Evolutionary conservation across 495 filamentous ascomycete species (phyloP).

Genomic region (Daldinia decipiens): DNA sequence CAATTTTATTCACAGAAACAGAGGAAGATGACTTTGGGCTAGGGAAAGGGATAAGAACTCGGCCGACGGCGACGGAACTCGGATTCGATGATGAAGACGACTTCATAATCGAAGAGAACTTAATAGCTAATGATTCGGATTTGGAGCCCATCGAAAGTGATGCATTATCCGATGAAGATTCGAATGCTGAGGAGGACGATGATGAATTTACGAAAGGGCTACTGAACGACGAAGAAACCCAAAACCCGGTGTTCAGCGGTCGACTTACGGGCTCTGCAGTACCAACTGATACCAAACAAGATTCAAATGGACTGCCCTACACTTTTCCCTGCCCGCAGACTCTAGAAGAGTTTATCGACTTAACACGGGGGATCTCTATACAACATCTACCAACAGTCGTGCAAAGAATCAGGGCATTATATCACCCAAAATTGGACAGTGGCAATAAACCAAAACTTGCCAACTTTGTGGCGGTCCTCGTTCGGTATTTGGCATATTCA

Average conservation of each 20-base stretch:
- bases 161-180: constrained; percentile 63
- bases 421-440: constrained; percentile 85
- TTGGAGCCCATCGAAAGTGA: constrained; percentile 67
- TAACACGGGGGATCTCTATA: constrained; percentile 66
- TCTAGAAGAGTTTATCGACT: constrained; percentile 75
- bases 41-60: constrained; percentile 62
- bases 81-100: constrained; percentile 91
- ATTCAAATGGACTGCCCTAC: constrained; percentile 71
- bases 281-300: constrained; percentile 46
- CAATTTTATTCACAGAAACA: constrained; percentile 51
- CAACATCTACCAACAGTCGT: constrained; percentile 80
- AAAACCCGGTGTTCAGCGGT: constrained; percentile 56
- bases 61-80: constrained; percentile 58
- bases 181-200: constrained; percentile 64
- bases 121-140: constrained; percentile 75
- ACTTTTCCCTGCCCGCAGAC: constrained; percentile 85
- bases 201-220: constrained; percentile 73
- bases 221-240: constrained; percentile 61
- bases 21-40: constrained; percentile 66
- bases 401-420: constrained; percentile 85
- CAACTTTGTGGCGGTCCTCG: constrained; percentile 76
- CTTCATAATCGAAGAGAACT: constrained; percentile 87
- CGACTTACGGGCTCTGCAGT: constrained; percentile 25
- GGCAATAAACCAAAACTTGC: constrained; percentile 86
- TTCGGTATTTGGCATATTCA: constrained; percentile 80